Evolutionary conservation across 169 alveolate genomes (phyloP).

Genomic region (Plasmodium knowlesi): DNA sequence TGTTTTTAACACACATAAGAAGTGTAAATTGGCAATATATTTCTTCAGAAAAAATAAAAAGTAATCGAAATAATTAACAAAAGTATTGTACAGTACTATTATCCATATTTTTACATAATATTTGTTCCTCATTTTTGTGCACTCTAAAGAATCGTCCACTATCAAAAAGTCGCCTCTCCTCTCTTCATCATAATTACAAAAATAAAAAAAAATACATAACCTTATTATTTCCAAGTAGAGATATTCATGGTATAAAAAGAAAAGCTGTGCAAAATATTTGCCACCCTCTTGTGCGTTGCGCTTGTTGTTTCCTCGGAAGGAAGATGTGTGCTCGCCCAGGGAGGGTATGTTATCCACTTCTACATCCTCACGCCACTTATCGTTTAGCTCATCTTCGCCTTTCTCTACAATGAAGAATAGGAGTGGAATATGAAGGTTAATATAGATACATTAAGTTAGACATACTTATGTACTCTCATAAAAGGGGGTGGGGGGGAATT

Average conservation of each 20-base stretch:
- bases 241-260: constrained; percentile 49
- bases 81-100: constrained; percentile 42
- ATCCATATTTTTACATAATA: constrained; percentile 34
- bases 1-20: background rate
- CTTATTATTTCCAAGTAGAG: constrained; percentile 66
- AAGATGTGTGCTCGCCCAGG: background rate
- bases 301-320: background rate
- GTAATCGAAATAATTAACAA: constrained; percentile 27
- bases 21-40: constrained; percentile 5
- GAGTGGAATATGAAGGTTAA: background rate
- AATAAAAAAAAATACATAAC: constrained; percentile 51
- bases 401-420: background rate
- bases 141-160: constrained; percentile 55
- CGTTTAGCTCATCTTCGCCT: background rate
- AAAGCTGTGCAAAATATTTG: constrained; percentile 20
- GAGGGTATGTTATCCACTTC: background rate
- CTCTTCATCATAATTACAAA: constrained; percentile 70
- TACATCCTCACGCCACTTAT: background rate
- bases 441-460: background rate
- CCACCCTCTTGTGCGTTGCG: background rate
- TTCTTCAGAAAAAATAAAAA: constrained; percentile 33
- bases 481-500: background rate
- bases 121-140: constrained; percentile 8
- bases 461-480: background rate
- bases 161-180: constrained; percentile 32